Percentiles rank a stretch among this genome's conserved stretches.
Conservation (phyloP, 108 stramenopile species). For the Pseudonitzschia multiseries region DNA sequence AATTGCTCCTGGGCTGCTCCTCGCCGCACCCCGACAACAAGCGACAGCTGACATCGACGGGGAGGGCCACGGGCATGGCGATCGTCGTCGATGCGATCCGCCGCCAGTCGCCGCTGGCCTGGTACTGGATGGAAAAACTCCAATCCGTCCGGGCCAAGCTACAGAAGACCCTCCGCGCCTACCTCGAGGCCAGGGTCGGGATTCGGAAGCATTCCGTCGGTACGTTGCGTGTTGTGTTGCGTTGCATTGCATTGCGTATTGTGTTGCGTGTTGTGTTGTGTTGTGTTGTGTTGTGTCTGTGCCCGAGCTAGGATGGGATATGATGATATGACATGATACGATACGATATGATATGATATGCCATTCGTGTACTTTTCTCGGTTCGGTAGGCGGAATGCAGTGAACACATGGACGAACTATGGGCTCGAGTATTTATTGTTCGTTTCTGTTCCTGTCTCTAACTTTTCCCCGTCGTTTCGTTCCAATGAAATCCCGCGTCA, state of each 20-base stretch:
- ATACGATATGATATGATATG: no score
- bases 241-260: no score
- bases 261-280: no score
- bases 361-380: background rate
- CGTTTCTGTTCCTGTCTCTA: constrained; percentile 1
- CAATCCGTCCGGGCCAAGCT: constrained; percentile 51
- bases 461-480: background rate
- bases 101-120: constrained; percentile 42
- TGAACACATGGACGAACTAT: no score
- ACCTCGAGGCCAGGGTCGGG: constrained; percentile 62
- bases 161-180: constrained; percentile 52
- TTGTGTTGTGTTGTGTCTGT: no score
- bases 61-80: constrained; percentile 76
- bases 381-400: no score
- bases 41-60: constrained; percentile 53
- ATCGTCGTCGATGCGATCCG: constrained; percentile 62
- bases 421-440: no score
- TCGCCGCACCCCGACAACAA: constrained; percentile 14
- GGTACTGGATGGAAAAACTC: constrained; percentile 55
- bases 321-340: background rate
- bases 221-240: no score
- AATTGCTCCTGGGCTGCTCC: constrained; percentile 38
- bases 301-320: background rate
- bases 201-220: constrained; percentile 45
- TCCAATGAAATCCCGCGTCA: background rate